Conservation (phyloP, 2,329 filamentous ascomycete genomes). For the Talaromyces rugulosus region DNA sequence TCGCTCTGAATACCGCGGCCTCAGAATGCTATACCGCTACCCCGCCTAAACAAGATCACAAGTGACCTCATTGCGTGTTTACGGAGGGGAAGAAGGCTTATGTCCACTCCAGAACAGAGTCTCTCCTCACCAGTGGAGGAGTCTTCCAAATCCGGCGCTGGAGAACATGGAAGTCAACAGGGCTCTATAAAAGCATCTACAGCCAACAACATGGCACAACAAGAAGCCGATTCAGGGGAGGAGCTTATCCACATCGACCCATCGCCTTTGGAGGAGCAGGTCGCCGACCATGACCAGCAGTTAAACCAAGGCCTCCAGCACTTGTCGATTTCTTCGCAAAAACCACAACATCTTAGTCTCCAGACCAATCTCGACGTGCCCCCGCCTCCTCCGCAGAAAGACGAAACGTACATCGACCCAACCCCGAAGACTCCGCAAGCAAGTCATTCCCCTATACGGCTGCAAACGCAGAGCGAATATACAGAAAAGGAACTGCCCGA, state of each 20-base stretch:
- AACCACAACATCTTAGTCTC: slow-evolving; percentile 15
- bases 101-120: slow-evolving; percentile 28
- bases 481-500: slow-evolving; percentile 38
- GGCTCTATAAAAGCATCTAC: not conserved
- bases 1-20: slow-evolving; percentile 7
- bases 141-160: not conserved
- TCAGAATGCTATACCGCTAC: slow-evolving; percentile 18
- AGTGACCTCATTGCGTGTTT: slow-evolving; percentile 14
- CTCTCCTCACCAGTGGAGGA: slow-evolving; percentile 20
- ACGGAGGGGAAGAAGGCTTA: slow-evolving; percentile 21
- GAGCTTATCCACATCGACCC: slow-evolving; percentile 18
- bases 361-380: slow-evolving; percentile 23
- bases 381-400: slow-evolving; percentile 48
- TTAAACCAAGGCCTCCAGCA: slow-evolving; percentile 26
- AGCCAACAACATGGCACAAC: slow-evolving; percentile 9
- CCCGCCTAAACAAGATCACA: slow-evolving; percentile 16
- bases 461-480: slow-evolving; percentile 24
- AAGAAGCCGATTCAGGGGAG: slow-evolving; percentile 14
- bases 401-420: slow-evolving; percentile 49
- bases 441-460: slow-evolving; percentile 38
- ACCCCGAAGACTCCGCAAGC: slow-evolving; percentile 43
- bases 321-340: slow-evolving; percentile 27
- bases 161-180: slow-evolving; percentile 1
- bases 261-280: slow-evolving; percentile 13
- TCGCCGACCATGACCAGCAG: slow-evolving; percentile 15